Percentiles rank a stretch among this genome's conserved stretches.
These are phyloP conservation scores for Ustilago sp. DNA, from an alignment of 1,284 basidiomycete species.

Conservation along the genomic window DNA sequence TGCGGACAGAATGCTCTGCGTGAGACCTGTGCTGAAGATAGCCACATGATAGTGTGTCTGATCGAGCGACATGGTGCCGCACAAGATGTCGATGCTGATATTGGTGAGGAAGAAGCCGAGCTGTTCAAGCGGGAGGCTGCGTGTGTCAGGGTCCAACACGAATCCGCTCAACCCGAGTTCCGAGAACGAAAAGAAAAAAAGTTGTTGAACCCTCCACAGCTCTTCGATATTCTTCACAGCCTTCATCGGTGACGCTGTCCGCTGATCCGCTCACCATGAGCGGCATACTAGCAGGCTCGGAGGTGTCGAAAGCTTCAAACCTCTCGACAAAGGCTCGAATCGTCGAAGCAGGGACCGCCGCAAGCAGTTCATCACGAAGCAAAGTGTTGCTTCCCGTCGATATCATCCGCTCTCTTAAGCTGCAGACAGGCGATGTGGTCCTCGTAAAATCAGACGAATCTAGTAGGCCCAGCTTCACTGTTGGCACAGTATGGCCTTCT, in stretches of 20 bases:
- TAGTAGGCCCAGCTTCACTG: not conserved
- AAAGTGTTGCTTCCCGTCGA: constrained; percentile 41
- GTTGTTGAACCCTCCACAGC: constrained; percentile 5
- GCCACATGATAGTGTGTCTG: constrained; percentile 78
- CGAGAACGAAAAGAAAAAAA: constrained; percentile 11
- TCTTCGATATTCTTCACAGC: not conserved
- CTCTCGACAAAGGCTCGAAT: constrained; percentile 14
- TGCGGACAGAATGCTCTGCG: constrained; percentile 72
- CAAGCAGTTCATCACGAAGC: constrained; percentile 33
- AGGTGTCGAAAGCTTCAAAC: not conserved
- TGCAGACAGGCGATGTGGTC: constrained; percentile 46
- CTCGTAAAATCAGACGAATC: not conserved
- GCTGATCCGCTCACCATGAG: constrained; percentile 7
- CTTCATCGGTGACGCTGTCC: not conserved
- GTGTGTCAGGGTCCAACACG: constrained; percentile 5
- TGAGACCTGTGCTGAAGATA: constrained; percentile 86
- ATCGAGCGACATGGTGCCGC: constrained; percentile 45
- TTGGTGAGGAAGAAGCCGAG: not conserved
- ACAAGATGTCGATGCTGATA: not conserved
- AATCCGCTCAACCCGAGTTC: constrained; percentile 12
- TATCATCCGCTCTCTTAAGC: constrained; percentile 32
- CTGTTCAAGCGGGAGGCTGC: not conserved
- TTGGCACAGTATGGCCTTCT: constrained; percentile 45
- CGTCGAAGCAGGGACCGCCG: constrained; percentile 27
- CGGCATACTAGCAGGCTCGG: constrained; percentile 3